These are phyloP conservation scores for Calendula officinalis DNA, from an alignment of 129 eudicot species.

Conservation along the genomic window DNA sequence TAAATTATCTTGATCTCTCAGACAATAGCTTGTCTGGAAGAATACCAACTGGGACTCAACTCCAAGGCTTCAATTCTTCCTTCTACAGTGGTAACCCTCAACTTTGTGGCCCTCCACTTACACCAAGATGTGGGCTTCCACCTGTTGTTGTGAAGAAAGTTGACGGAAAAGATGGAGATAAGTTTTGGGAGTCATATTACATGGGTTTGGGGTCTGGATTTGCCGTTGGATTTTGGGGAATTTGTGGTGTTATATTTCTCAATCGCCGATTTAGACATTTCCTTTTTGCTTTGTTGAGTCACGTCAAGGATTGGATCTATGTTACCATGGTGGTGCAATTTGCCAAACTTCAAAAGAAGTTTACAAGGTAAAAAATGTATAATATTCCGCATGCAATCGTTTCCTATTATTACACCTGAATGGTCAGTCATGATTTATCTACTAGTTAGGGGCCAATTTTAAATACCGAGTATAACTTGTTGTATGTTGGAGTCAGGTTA, in stretches of 20 bases:
- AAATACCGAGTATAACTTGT: too few relatives aligned
- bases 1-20: conserved; percentile 34
- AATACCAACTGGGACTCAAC: conserved; percentile 29
- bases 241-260: conserved; percentile 10
- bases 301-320: conserved; percentile 3
- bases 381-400: too few relatives aligned
- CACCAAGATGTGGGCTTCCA: conserved; percentile 23
- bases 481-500: too few relatives aligned
- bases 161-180: background rate
- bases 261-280: conserved; percentile 9
- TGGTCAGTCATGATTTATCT: too few relatives aligned
- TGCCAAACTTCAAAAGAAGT: background rate
- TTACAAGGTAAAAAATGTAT: background rate
- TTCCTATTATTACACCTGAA: too few relatives aligned
- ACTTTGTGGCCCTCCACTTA: conserved; percentile 39
- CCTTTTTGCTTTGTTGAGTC: background rate
- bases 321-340: background rate
- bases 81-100: conserved; percentile 24
- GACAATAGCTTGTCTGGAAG: conserved; percentile 36
- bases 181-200: conserved; percentile 7
- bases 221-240: conserved; percentile 25
- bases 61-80: conserved; percentile 19
- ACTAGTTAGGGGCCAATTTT: too few relatives aligned
- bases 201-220: conserved; percentile 17
- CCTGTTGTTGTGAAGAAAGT: background rate